Base-by-base conservation (phyloP, 2,329 filamentous ascomycete genomes). In the Arthrobotrys iridis region DNA sequence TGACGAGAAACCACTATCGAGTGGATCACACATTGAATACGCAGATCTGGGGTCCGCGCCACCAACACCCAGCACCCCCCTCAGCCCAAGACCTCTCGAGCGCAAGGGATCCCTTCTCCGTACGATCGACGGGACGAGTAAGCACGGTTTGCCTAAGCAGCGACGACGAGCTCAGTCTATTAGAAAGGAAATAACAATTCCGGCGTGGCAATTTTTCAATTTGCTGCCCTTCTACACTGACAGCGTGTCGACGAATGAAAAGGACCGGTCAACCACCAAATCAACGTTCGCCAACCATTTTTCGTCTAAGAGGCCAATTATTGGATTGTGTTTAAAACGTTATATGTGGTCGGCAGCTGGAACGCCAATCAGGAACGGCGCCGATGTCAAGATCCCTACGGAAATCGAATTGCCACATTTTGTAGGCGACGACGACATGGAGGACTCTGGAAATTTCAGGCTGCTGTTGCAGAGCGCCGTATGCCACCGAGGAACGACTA, bases 151-250 rank as follows among this genome's bases (percentile, higher is more conserved):
- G 24, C 64, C 78, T 81, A 85, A 80, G 82, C 84, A 78, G 87
- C 86, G 10, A 85, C 83, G 1, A 84, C 85, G 67, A 85, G 83
- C 78, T 81, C 40, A 83, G 83, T 62, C 81, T 82, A 70, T 74
- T 80, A 60, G 81, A 79, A 97, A 94, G 80, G 93, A 96, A 79
- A 91, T 98, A 11, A 90, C 94, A 71, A 97, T 98, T 84, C 94
- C 94, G 37, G 95, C 95, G 1, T 98, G 93, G 93, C 94, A 97
- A 80, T 97, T 98, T 80, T 98, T 97, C 83, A 93, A 91, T 80
- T 84, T 98, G 30, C 70, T 79, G 3, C 78, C 78, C 4, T 79
- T 79, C 28, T 79, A 79, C 52, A 77, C 77, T 50, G 77, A 77
- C 40, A 74, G 66, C 28, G 11, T 50, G 33, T 72, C 68, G 41